Conservation (phyloP, 2,329 filamentous ascomycete species). For the Alternaria brassicicola region DNA sequence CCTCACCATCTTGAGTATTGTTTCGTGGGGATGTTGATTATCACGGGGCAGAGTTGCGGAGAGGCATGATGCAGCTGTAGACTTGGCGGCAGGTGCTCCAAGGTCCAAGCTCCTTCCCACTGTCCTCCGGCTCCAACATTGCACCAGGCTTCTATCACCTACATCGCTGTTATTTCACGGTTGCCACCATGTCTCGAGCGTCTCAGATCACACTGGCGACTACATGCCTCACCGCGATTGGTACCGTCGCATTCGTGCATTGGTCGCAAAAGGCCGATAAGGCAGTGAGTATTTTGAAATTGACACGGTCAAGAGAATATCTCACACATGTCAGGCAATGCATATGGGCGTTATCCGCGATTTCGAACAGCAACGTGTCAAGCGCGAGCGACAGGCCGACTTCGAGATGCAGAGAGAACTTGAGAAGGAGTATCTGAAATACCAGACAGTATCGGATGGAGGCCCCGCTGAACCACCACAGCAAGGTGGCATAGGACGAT, state of each 20-base stretch:
- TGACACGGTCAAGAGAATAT: not conserved
- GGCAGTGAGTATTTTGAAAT: conserved; percentile 62
- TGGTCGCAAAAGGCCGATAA: conserved; percentile 85
- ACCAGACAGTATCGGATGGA: conserved; percentile 72
- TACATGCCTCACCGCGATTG: conserved; percentile 76
- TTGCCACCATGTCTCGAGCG: conserved; percentile 76
- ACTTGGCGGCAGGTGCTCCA: conserved; percentile 29
- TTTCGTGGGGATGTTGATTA: conserved; percentile 22
- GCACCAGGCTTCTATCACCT: not conserved
- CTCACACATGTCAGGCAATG: conserved; percentile 72
- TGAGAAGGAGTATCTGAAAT: conserved; percentile 87
- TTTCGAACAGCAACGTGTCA: conserved; percentile 89
- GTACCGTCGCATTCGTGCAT: conserved; percentile 85
- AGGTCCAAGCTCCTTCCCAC: conserved; percentile 42
- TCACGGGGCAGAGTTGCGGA: conserved; percentile 28
- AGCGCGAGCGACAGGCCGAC: conserved; percentile 88
- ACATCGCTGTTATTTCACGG: not conserved
- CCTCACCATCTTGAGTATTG: conserved; percentile 36
- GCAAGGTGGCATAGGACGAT: conserved; percentile 18
- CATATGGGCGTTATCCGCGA: conserved; percentile 93
- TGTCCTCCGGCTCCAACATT: conserved; percentile 21
- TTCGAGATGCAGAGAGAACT: conserved; percentile 89
- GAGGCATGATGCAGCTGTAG: conserved; percentile 34
- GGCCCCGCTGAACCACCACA: conserved; percentile 35
- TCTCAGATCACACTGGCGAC: conserved; percentile 83